Evolutionary conservation across 2,329 filamentous ascomycete species (phyloP), one percentile per base, ranked within the genome.

Genomic region (Nemania bipapillata): DNA sequence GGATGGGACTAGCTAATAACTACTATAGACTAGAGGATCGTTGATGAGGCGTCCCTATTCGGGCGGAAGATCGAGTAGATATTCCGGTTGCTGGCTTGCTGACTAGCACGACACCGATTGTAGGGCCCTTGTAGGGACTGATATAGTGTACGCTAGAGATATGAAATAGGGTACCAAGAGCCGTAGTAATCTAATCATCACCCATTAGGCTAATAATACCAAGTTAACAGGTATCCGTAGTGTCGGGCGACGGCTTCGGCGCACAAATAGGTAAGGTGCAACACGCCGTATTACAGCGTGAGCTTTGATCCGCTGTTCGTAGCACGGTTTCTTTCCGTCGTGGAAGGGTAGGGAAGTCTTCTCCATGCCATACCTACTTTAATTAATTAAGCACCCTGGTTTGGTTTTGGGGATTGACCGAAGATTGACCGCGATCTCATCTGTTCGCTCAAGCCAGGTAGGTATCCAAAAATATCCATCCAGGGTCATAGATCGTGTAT

Each of bases 181-280:
- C 15, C 17, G 26, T 62, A 40, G 8, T 7, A 32, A n/a, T 52
- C 12, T 63, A 66, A 64, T 59, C 58, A 40, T 60, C 42, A 20
- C 32, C 8, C 24, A 50, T 68, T 65, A 64, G 61, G 60, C 65
- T 68, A 68, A 68, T 47, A n/a, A 17, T n/a, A 49, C n/a, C 22
- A 50, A 12, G 20, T 20, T 47, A 15, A 56, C 32, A 56, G 40
- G 50, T 53, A 56, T 56, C 53, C 32, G 53, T 40, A 40, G 30
- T 22, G 53, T 56, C 35, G 53, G 32, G 53, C n/a, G 32, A 28
- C 30, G 22, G 20, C 32, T 40, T 56, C 22, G 32, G 53, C 9
- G 32, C 50, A n/a, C 32, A 40, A 40, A 30, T 56, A 22, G 32
- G 53, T 24, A 37, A 26, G 35, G 30, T 56, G 20, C 40, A 56